Base-by-base conservation (phyloP, 1,139 yeast genomes). In the Yamadazyma spencermartinsiae region DNA sequence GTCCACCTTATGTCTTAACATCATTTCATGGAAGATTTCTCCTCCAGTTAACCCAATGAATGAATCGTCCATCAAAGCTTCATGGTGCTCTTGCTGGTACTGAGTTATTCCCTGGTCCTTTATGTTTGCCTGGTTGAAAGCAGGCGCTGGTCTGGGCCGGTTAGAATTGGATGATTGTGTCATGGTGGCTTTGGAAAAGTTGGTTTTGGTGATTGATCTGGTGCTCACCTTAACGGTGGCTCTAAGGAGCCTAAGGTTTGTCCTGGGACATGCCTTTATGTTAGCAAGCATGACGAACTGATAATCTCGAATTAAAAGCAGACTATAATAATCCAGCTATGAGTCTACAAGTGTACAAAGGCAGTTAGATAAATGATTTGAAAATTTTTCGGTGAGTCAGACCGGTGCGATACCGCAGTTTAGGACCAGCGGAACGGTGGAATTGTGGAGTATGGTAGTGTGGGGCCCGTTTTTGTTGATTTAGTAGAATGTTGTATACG, bases 11-110 rank as follows among this genome's bases (percentile, higher is more conserved):
- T 92, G 97, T 64, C 97, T 81, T 46, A 83, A 76, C 97, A 92
- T 92, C 98, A 92, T 92, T 66, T 92, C 98, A 65, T 92, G 97
- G 69, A 92, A 92, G 48, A 92, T 89, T 68, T 92, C 95, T 52
- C 98, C 98, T 49, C 98, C 98, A 14, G 96, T 84, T 53, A 89
- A 78, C 10, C 98, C 98, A 45, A 92, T 87, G 56, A 90, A 83
- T 13, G 95, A 84, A 56, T 84, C 89, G 58, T 87, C 96, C 86
- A 80, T 79, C 15, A 47, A 26, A 38, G 55, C 43, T 19, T 30
- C 33, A 4, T 15, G 25, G 25, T 11, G 4, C 39, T 45, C 45
- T 7, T 32, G 39, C 11, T 18, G 50, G 27, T 51, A 36, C 19
- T 52, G 45, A 35, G 41, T 43, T 24, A 39, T 44, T 26, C 34